Base-by-base conservation (phyloP, 257 asterid genomes). In the Paraleonurus japonicus region DNA sequence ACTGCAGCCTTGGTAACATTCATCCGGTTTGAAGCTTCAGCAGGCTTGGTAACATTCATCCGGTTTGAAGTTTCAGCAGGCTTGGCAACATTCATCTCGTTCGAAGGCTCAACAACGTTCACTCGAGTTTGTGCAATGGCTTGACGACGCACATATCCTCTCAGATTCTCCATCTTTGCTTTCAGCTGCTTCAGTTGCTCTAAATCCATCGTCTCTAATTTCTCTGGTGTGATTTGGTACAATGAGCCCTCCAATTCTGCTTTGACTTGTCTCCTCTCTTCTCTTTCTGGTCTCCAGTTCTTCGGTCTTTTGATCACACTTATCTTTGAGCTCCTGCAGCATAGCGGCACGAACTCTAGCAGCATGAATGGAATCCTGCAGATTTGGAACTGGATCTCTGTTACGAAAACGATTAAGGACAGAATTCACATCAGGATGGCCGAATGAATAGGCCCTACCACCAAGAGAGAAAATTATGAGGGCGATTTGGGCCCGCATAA, bases 391-490 rank as follows among this genome's bases (percentile, higher is more conserved):
- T 0, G 65, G 65, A 23, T 48, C 62, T n/a, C 69, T 19, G 71
- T 71, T 70, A 11, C 35, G 5, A 13, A 79, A 75, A 8, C 70
- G 78, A 23, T 19, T 61, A 7, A 78, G 3, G 12, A 84, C 78
- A 6, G 78, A 77, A 12, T 80, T 74, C 0, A 79, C 79, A 24
- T 72, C 53, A 17, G 85, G 89, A 35, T 77, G 79, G 71, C 87
- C 87, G 5, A 84, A 84, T 9, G 89, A 79, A 65, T 76, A 81
- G 26, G 81, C 83, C 73, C 78, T 19, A 2, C 81, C 81, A n/a
- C 80, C 72, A n/a, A 77, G 75, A 30, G 89, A 81, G 60, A 81
- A 81, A 16, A 81, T 62, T 11, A 83, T 61, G 12, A 83, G 78
- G 72, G 79, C 81, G 53, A 83, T 69, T 23, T 80, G 80, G 13